These are phyloP conservation scores for Phytophthora brassicae DNA, from an alignment of 352 stramenopile genomes.

Conservation along the genomic window DNA sequence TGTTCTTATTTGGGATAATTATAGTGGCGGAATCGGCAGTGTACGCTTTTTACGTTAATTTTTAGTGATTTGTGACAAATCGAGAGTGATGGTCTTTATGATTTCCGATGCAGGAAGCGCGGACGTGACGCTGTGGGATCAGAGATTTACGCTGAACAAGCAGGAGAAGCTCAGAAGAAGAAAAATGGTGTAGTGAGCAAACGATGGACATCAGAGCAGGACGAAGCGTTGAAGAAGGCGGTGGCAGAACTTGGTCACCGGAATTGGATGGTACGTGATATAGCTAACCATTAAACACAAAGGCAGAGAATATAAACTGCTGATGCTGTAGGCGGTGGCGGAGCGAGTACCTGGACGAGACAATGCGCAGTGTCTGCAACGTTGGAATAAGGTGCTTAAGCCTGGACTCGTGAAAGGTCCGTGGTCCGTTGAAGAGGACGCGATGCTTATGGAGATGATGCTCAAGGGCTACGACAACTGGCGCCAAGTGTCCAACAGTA, in stretches of 20 bases:
- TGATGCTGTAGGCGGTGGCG: constrained; percentile 47
- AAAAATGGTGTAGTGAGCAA: constrained; percentile 46
- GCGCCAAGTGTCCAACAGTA: constrained; percentile 65
- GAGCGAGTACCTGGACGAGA: constrained; percentile 62
- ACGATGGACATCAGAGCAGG: constrained; percentile 85
- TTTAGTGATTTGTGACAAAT: not conserved
- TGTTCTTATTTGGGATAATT: not conserved
- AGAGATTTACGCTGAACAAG: constrained; percentile 11
- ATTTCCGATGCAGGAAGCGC: constrained; percentile 31
- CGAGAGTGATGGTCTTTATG: constrained; percentile 14
- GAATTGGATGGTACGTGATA: constrained; percentile 89
- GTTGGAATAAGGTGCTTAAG: constrained; percentile 91
- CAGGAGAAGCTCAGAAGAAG: constrained; percentile 57
- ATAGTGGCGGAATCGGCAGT: constrained; percentile 29
- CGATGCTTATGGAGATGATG: constrained; percentile 83
- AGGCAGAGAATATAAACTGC: not conserved
- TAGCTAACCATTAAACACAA: no score
- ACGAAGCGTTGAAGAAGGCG: constrained; percentile 77
- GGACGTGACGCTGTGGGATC: constrained; percentile 27
- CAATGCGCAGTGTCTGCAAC: constrained; percentile 84
- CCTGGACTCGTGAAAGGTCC: constrained; percentile 91
- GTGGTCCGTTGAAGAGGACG: constrained; percentile 92
- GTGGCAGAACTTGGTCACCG: constrained; percentile 77
- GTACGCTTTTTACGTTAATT: constrained; percentile 6
- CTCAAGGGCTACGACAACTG: constrained; percentile 79